Evolutionary conservation across 805 yeast species (phyloP), one percentile per base, ranked within the genome.

Genomic region (Starmerella scarabaei): DNA sequence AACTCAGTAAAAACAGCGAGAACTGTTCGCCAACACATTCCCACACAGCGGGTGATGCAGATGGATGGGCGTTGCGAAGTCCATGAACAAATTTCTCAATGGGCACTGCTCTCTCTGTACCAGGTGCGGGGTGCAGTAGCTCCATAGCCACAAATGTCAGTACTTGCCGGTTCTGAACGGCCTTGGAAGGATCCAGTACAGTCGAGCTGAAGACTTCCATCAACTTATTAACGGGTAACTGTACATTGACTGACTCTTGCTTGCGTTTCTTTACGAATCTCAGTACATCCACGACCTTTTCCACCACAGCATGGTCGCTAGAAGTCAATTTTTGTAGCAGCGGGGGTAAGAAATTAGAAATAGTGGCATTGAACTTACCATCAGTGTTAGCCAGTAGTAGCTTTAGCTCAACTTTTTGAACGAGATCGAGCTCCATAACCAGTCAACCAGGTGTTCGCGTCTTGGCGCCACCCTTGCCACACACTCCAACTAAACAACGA

Each of bases 311-410:
- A 0, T 65, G 62, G 56, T 80, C 71, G 3, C 77, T 70, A 14
- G 95, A 84, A 2, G 79, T 72, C 38, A 86, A 66, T 55, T 88
- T 88, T 45, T 86, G 63, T 27, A 88, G 60, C 21, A 88, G 55
- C 1, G 98, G 95, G 1, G 83, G 68, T 32, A 88, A 64, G 53
- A 79, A 88, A 1, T 71, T 59, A 9, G 67, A 65, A 30, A 91
- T 56, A 4, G 77, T 60, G 2, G 68, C 54, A 53, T 80, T 77
- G 40, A 85, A 69, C 52, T 79, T 80, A 2, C 60, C 66, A 35
- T 77, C 80, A 0, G 77, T 64, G 36, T 71, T 72, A 0, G 96
- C 82, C 31, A 88, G 62, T 16, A 88, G 66, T 30, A 46, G 31
- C 20, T 43, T 38, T 5, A 46, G 42, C 40, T 46, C 50, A 9